Evolutionary conservation across 2,329 filamentous ascomycete genomes (phyloP).

Genomic region (Aphanocladium album): DNA sequence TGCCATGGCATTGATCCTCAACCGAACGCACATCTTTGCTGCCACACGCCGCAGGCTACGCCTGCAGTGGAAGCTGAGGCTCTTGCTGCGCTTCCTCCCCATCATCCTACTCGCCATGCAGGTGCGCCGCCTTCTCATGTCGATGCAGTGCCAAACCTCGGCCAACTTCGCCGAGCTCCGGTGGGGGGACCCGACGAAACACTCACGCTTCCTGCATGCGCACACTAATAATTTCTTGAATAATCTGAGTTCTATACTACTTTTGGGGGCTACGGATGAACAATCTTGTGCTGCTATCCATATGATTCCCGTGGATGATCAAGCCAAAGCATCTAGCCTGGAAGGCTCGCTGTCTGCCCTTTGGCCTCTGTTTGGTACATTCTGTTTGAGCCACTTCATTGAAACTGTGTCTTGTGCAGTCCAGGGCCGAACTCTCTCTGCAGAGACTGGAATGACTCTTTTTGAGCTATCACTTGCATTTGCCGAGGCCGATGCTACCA

Average conservation of each 20-base stretch:
- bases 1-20: conserved; percentile 78
- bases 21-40: conserved; percentile 89
- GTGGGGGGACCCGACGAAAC: conserved; percentile 62
- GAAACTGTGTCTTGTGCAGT: conserved; percentile 85
- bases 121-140: conserved; percentile 66
- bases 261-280: conserved; percentile 69
- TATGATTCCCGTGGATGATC: conserved; percentile 47
- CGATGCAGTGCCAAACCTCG: conserved; percentile 88
- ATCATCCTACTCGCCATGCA: conserved; percentile 67
- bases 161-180: conserved; percentile 63
- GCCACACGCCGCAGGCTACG: conserved; percentile 77
- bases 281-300: conserved; percentile 68
- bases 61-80: conserved; percentile 66
- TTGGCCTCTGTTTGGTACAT: conserved; percentile 69
- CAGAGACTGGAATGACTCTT: conserved; percentile 91
- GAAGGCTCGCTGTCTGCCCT: conserved; percentile 71
- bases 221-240: conserved; percentile 67
- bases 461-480: conserved; percentile 96
- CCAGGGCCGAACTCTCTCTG: conserved; percentile 72
- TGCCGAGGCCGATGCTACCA: conserved; percentile 86
- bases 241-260: conserved; percentile 61
- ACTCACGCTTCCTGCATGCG: conserved; percentile 64
- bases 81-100: conserved; percentile 65
- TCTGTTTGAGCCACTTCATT: conserved; percentile 75
- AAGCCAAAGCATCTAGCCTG: conserved; percentile 38